Percentiles rank a stretch among this genome's conserved stretches.
Conservation (phyloP, 768 basidiomycete genomes). For the Hemileccinum impolitum region DNA sequence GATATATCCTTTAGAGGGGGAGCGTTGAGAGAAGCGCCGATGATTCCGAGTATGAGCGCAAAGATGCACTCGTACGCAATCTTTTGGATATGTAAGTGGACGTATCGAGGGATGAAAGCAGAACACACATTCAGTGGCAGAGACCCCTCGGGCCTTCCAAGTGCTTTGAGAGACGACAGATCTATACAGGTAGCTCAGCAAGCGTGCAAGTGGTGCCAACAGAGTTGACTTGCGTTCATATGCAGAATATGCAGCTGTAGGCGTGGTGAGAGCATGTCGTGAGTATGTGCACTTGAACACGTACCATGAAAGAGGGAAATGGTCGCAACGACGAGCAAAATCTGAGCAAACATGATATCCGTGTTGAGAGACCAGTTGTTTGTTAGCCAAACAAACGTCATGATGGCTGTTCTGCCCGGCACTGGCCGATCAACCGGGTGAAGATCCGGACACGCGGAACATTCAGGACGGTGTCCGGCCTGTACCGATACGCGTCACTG, state of each 20-base stretch:
- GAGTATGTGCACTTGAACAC: conserved; percentile 6
- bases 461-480: too few relatives aligned
- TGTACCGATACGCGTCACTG: too few relatives aligned
- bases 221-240: conserved; percentile 61
- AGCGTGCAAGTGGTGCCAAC: conserved; percentile 17
- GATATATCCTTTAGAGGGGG: conserved; percentile 75
- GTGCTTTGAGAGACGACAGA: conserved; percentile 70
- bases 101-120: neutral
- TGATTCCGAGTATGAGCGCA: conserved; percentile 61
- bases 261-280: neutral
- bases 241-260: conserved; percentile 70
- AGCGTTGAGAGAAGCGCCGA: conserved; percentile 71
- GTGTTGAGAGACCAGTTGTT: neutral
- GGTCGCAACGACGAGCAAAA: conserved; percentile 45
- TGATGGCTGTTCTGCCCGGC: neutral
- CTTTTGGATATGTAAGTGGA: conserved; percentile 35
- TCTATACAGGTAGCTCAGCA: conserved; percentile 42
- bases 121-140: conserved; percentile 60
- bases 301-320: conserved; percentile 55
- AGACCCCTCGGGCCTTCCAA: conserved; percentile 64
- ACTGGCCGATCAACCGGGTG: too few relatives aligned
- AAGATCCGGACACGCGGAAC: too few relatives aligned
- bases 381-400: conserved; percentile 16
- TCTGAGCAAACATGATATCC: conserved; percentile 48
- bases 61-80: conserved; percentile 63